Conservation (phyloP, 2,329 filamentous ascomycete genomes). For the Beauveria sp. region DNA sequence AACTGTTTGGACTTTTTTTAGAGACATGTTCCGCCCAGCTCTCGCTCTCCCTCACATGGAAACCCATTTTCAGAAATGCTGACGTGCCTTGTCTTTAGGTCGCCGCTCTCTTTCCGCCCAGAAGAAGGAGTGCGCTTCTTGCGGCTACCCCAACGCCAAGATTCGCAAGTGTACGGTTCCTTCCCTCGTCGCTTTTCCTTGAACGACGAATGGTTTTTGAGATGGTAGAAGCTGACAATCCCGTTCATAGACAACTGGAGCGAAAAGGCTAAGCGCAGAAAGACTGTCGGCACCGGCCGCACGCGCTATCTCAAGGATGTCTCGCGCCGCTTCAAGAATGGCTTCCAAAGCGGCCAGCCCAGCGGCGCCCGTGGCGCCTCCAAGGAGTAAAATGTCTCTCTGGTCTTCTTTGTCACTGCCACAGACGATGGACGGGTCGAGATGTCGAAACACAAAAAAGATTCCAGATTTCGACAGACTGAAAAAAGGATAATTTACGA, state of each 20-base stretch:
- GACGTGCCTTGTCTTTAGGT: conserved; percentile 43
- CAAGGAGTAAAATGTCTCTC: conserved; percentile 24
- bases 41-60: no score
- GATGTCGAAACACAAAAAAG: neutral
- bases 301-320: conserved; percentile 92
- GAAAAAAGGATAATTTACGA: conserved; percentile 14
- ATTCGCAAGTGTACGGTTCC: conserved; percentile 91
- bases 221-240: neutral
- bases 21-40: neutral
- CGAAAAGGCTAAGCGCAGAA: conserved; percentile 99
- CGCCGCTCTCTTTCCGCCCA: conserved; percentile 98
- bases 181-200: neutral
- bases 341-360: conserved; percentile 85
- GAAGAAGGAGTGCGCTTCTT: conserved; percentile 94
- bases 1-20: neutral
- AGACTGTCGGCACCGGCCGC: conserved; percentile 95
- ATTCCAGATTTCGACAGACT: neutral
- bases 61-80: conserved; percentile 3
- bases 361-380: conserved; percentile 67
- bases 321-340: conserved; percentile 92
- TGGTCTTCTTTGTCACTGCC: neutral
- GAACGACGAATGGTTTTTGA: no score
- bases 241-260: conserved; percentile 80
- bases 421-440: neutral
- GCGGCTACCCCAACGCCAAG: conserved; percentile 97